A percentile compares a stretch with the other conserved stretches of the same genome.
Evolutionary conservation across 1,284 basidiomycete species (phyloP).

Genomic region (Malassezia japonica): DNA sequence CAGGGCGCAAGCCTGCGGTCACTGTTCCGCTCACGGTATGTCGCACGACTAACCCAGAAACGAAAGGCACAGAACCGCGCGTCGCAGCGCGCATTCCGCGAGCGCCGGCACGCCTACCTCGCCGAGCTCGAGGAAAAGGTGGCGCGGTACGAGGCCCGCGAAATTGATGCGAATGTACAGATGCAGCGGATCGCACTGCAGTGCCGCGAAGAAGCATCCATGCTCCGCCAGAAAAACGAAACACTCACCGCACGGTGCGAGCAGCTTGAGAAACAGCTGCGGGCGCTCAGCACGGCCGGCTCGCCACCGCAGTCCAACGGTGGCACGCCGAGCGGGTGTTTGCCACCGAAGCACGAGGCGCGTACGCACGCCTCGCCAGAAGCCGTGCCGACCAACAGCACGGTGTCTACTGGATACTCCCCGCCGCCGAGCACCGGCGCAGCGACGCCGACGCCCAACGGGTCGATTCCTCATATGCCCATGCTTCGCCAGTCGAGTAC

Average conservation of each 20-base stretch:
- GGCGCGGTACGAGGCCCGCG: constrained; percentile 32
- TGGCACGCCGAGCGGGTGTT: not conserved
- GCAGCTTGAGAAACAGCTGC: constrained; percentile 19
- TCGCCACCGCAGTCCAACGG: not conserved
- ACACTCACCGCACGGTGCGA: constrained; percentile 20
- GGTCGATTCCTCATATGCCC: constrained; percentile 15
- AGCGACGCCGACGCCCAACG: constrained; percentile 9
- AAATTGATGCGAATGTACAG: constrained; percentile 36
- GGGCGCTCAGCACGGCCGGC: not conserved
- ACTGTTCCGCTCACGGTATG: constrained; percentile 35
- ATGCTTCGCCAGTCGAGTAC: not conserved
- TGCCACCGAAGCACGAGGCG: constrained; percentile 2
- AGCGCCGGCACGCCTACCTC: constrained; percentile 36
- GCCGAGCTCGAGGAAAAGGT: constrained; percentile 35
- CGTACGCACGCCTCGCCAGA: not conserved
- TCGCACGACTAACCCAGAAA: constrained; percentile 18
- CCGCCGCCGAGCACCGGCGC: not conserved
- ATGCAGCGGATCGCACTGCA: constrained; percentile 38
- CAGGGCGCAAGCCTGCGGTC: constrained; percentile 44
- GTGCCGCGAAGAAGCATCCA: constrained; percentile 29
- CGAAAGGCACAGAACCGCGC: constrained; percentile 44
- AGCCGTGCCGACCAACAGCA: too few relatives aligned
- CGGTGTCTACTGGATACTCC: not conserved
- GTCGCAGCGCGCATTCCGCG: constrained; percentile 40
- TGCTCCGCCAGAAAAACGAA: constrained; percentile 22